phyloP scores from a whole-genome alignment of 108 stramenopile species.

The Schizochytrium sp. region DNA sequence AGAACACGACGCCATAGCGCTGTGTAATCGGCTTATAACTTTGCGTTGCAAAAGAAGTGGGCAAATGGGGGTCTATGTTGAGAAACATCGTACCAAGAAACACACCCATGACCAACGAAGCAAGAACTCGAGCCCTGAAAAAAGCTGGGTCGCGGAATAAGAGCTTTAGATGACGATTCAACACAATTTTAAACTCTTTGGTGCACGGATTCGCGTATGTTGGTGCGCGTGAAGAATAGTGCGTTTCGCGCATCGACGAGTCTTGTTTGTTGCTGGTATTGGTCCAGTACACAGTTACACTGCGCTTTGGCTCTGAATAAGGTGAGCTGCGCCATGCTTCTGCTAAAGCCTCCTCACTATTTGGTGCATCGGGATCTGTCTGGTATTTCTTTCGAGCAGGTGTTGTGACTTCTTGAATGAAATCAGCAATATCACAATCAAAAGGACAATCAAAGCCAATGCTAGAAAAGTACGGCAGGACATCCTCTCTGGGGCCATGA shows the following conservation, averaged over 20 bases:
- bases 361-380: neutral
- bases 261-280: neutral
- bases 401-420: slow-evolving; percentile 68
- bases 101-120: slow-evolving; percentile 28
- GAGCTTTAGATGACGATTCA: slow-evolving; percentile 47
- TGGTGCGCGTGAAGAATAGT: slow-evolving; percentile 62
- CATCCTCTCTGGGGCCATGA: slow-evolving; percentile 82
- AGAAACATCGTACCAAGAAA: slow-evolving; percentile 53
- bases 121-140: neutral
- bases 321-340: neutral
- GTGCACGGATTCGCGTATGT: slow-evolving; percentile 65
- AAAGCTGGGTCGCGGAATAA: slow-evolving; percentile 50
- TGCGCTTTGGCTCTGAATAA: neutral
- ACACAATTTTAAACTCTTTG: neutral
- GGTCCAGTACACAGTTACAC: neutral
- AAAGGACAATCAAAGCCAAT: slow-evolving; percentile 82
- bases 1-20: neutral
- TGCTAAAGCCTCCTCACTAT: neutral
- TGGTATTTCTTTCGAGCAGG: neutral
- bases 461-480: slow-evolving; percentile 76
- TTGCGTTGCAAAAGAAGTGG: neutral
- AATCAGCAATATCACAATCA: slow-evolving; percentile 84
- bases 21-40: neutral
- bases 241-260: neutral
- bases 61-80: neutral